These are phyloP conservation scores for Tetracladium marchalianum DNA, from an alignment of 495 filamentous ascomycete species.

Conservation along the genomic window DNA sequence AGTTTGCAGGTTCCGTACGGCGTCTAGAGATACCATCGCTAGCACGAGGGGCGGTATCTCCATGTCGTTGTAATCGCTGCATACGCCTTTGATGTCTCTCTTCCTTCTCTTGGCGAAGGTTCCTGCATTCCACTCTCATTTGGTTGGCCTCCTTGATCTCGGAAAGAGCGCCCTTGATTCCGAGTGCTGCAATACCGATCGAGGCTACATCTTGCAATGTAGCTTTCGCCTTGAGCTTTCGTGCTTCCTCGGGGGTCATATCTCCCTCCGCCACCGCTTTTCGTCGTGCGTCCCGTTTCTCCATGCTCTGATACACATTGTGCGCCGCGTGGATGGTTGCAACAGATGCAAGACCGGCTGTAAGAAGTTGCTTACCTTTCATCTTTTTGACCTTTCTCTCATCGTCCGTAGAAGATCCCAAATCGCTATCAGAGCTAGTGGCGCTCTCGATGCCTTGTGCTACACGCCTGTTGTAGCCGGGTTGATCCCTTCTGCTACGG, in stretches of 20 bases:
- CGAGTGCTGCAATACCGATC: conserved; percentile 74
- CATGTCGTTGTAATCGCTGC: conserved; percentile 10
- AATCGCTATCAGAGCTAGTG: conserved; percentile 47
- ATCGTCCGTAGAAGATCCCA: conserved; percentile 70
- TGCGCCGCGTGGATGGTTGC: conserved; percentile 86
- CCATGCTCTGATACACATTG: conserved; percentile 64
- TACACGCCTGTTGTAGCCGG: conserved; percentile 15
- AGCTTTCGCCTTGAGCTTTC: conserved; percentile 64
- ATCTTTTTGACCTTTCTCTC: conserved; percentile 65
- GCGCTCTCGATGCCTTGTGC: conserved; percentile 18
- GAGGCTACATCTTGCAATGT: conserved; percentile 66
- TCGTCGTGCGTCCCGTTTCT: conserved; percentile 59
- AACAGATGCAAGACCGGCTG: conserved; percentile 73
- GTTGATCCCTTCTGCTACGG: conserved; percentile 20
- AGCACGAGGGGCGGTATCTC: background rate
- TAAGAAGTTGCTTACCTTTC: conserved; percentile 74
- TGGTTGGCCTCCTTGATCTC: conserved; percentile 43
- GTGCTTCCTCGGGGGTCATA: conserved; percentile 63
- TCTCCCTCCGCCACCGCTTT: conserved; percentile 64
- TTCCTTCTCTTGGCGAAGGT: conserved; percentile 41
- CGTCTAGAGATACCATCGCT: conserved; percentile 15
- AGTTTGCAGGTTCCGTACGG: conserved; percentile 17
- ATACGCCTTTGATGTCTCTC: conserved; percentile 29
- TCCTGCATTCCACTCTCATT: conserved; percentile 41
- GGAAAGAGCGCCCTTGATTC: conserved; percentile 71